phyloP scores from a whole-genome alignment of 192 early-diverging fungal species.

The Backusella psychrophila region DNA sequence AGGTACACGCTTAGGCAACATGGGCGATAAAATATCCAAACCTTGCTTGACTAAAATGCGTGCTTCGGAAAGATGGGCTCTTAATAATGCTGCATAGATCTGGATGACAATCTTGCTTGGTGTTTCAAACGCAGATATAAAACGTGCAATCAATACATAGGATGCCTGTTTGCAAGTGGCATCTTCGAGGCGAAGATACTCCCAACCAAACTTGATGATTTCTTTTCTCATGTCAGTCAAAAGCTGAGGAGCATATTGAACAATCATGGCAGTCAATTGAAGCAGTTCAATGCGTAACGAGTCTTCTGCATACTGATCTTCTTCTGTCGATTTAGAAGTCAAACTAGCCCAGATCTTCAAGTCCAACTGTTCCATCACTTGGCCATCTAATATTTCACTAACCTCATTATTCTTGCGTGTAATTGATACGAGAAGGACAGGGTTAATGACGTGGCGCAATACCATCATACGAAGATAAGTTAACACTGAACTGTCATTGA shows the following conservation, averaged over 20 bases:
- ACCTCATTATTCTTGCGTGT: constrained; percentile 44
- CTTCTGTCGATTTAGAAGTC: constrained; percentile 47
- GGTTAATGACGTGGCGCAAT: constrained; percentile 82
- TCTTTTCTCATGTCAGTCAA: constrained; percentile 82
- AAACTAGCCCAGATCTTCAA: constrained; percentile 57
- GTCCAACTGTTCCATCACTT: constrained; percentile 60
- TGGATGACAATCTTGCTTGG: constrained; percentile 86
- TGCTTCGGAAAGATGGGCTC: constrained; percentile 88
- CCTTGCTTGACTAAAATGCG: constrained; percentile 90
- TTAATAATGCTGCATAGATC: constrained; percentile 83
- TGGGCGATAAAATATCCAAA: constrained; percentile 89
- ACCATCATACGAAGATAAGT: constrained; percentile 69
- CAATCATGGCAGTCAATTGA: constrained; percentile 86
- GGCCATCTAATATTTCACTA: constrained; percentile 55
- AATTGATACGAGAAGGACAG: constrained; percentile 75
- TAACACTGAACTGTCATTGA: constrained; percentile 56
- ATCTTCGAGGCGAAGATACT: constrained; percentile 81
- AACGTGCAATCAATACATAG: constrained; percentile 89
- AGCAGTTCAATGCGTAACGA: constrained; percentile 82
- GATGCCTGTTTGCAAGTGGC: constrained; percentile 94
- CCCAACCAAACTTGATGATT: constrained; percentile 96
- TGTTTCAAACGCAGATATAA: constrained; percentile 92
- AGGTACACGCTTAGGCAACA: constrained; percentile 82
- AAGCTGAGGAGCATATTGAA: constrained; percentile 76
- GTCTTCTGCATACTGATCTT: constrained; percentile 60